phyloP scores from a whole-genome alignment of 129 eudicot species.

The Lactuca saligna region DNA sequence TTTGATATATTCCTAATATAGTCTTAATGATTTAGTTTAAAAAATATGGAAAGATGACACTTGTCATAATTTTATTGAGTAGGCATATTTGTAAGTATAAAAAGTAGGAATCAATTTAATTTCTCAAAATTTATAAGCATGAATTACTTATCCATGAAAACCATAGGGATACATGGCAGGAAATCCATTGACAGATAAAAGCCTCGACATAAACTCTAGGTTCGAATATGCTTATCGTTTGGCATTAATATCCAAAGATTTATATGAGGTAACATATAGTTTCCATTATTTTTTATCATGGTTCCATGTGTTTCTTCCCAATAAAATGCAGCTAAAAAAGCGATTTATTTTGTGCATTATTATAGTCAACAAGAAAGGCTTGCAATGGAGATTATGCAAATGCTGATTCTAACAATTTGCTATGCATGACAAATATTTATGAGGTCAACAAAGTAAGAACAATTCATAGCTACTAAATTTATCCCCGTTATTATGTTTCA shows the following conservation, averaged over 20 bases:
- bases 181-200: slow-evolving; percentile 37
- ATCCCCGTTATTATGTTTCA: not conserved
- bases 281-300: not conserved
- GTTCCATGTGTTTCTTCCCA: not conserved
- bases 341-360: not conserved
- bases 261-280: slow-evolving; percentile 30
- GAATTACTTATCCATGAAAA: not conserved
- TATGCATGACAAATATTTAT: slow-evolving; percentile 22
- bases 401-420: slow-evolving; percentile 25
- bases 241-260: slow-evolving; percentile 39
- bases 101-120: too few species aligned
- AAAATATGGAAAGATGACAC: too few species aligned
- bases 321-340: not conserved
- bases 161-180: slow-evolving; percentile 36
- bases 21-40: too few species aligned
- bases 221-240: slow-evolving; percentile 33
- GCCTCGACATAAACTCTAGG: slow-evolving; percentile 26
- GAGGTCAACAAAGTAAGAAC: slow-evolving; percentile 30
- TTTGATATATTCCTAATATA: too few species aligned
- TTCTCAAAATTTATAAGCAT: too few species aligned
- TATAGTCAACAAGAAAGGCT: slow-evolving; percentile 16
- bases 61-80: too few species aligned
- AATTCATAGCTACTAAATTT: not conserved
- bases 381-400: slow-evolving; percentile 38
- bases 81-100: too few species aligned